These are phyloP conservation scores for Melaleuca quinquenervia DNA, from an alignment of 345 rosid genomes.

Conservation along the genomic window DNA sequence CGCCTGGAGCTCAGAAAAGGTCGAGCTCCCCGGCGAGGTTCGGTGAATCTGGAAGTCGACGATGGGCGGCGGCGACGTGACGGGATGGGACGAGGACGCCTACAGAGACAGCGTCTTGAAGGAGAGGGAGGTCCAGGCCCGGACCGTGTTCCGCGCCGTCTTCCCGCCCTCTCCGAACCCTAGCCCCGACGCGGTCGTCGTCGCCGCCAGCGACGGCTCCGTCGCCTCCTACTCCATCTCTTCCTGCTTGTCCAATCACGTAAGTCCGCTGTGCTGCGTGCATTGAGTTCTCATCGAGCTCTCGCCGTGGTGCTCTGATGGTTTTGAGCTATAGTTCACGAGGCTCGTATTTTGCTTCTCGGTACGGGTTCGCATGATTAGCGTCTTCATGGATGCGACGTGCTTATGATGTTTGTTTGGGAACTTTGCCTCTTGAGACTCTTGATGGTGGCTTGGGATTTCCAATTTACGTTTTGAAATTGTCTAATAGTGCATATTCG, in stretches of 20 bases:
- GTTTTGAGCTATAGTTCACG: neutral
- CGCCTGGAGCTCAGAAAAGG: neutral
- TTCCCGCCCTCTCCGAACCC: constrained; percentile 65
- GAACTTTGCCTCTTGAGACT: neutral
- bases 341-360: neutral
- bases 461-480: no score
- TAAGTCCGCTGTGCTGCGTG: constrained; percentile 3
- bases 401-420: neutral
- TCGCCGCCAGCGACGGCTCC: constrained; percentile 77
- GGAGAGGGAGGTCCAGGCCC: constrained; percentile 56
- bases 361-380: neutral
- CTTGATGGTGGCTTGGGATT: neutral
- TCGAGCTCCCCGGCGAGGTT: neutral
- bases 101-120: constrained; percentile 59
- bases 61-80: constrained; percentile 64
- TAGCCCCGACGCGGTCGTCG: constrained; percentile 48
- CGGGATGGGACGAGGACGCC: constrained; percentile 66
- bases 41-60: neutral
- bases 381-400: neutral
- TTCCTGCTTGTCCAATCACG: constrained; percentile 48
- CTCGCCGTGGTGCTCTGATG: neutral
- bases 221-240: constrained; percentile 63
- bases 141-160: constrained; percentile 66
- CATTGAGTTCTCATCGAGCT: neutral
- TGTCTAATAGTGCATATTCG: neutral